Evolutionary conservation across 345 rosid species (phyloP), one percentile per base, ranked within the genome.

Genomic region (Aethionema arabicum): DNA sequence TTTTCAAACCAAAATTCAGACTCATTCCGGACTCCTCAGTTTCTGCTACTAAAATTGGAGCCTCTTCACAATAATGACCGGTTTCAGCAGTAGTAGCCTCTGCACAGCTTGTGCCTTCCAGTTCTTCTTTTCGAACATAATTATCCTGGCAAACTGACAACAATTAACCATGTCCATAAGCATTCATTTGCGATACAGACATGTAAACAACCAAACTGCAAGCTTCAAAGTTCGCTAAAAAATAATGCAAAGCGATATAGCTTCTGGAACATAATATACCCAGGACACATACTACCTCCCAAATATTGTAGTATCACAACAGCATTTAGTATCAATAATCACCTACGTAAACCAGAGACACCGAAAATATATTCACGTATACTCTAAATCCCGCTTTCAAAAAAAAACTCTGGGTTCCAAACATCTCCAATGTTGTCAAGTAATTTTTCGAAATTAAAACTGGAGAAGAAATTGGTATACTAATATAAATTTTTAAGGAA

Each of bases 111-210:
- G 65, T 31, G 50, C 63, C 45, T 29, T 74, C 72, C 13, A 27
- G 12, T 60, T 68, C 79, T 21, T 73, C 60, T 54, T 67, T 61
- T 32, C 51, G 74, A 65, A 38, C 50, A 46, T 61, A 53, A 55
- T 81, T 72, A 11, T 50, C 83, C 44, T 65, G 47, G 43, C 80
- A 67, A 42, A 74, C 95, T 82, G 79, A 40, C 55, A 69, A 40
- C 40, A 72, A 63, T 48, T 11, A 44, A 73, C 15, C 33, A 60
- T 50, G 7, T 32, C 43, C 49, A 56, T 56, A 10, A 73, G 73
- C 9, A 50, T 32, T 12, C 44, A 47, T 8, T 55, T 0, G 53
- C 41, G 54, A 48, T 32, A 52, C 48, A 44, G n/a, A 41, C 44
- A 41, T 11, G 6, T 42, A 42, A 13, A 42, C 11, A 12, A 42